Base-by-base conservation (phyloP, 306 rosid genomes). In the Styphnolobium japonicum region DNA sequence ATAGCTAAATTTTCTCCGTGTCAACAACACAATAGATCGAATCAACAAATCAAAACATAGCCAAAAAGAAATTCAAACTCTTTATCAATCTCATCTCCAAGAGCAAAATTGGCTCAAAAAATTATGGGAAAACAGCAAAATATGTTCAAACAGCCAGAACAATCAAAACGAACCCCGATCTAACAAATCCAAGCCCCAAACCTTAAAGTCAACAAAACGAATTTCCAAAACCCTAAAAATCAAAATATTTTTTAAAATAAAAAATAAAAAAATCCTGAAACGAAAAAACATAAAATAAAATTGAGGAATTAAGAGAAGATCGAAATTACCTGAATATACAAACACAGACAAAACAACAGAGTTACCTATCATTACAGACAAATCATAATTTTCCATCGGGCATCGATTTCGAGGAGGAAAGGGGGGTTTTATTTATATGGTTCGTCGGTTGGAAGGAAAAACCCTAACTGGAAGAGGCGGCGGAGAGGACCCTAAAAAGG, bases 121-220 rank as follows among this genome's bases (percentile, higher is more conserved):
- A 36, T 7, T 23, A 37, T 25, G 15, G 0, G 42, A 40, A 18
- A 48, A 25, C 11, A 51, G 4, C 21, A 66, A 43, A 61, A 53
- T 5, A 10, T 0, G 31, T 60, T 71, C 61, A 51, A 6, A 67
- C 27, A 31, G n/a, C 5, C 14, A 67, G 9, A 36, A 45, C 61
- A 60, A 53, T 49, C 52, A 63, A 70, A 40, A 51, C 6, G 42
- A 52, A 14, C 3, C 78, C 77, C 75, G 90, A 87, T 87, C 86
- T 73, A 61, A 15, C 29, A 19, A 71, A 69, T 77, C 27, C 57
- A 60, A 55, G 34, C 39, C 71, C 49, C 1, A 23, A 75, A 68
- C 56, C 10, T 10, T 10, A 39, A 56, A 64, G 51, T 62, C 72
- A 65, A 53, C 37, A 36, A 1, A 18, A 43, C 10, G 3, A 80